phyloP scores from a whole-genome alignment of 768 basidiomycete species.

The Amanita thiersii region DNA sequence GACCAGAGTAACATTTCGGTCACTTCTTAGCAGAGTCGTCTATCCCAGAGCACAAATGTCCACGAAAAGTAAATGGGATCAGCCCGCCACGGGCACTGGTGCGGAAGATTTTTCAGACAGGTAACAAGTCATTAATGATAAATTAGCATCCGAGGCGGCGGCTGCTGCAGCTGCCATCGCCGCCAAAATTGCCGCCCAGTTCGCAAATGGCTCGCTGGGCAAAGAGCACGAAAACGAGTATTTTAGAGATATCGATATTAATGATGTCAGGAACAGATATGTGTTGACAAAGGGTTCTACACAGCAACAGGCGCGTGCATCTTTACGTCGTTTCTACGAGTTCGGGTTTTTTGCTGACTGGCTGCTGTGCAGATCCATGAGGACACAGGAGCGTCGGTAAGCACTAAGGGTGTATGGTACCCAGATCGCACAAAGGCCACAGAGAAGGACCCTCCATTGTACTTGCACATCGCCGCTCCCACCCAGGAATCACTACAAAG shows the following conservation, averaged over 20 bases:
- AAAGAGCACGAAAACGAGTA: slow-evolving; percentile 77
- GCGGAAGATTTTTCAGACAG: slow-evolving; percentile 32
- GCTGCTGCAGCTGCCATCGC: slow-evolving; percentile 76
- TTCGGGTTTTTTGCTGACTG: slow-evolving; percentile 2
- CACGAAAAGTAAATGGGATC: slow-evolving; percentile 80
- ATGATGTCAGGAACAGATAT: slow-evolving; percentile 92
- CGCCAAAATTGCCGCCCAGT: slow-evolving; percentile 91
- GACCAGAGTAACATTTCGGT: too few species aligned
- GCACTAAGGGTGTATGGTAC: slow-evolving; percentile 94
- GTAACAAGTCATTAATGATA: slow-evolving; percentile 23
- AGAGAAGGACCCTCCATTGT: slow-evolving; percentile 88
- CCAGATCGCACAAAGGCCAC: slow-evolving; percentile 88
- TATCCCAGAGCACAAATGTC: too few species aligned
- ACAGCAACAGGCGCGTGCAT: slow-evolving; percentile 68
- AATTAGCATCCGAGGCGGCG: slow-evolving; percentile 62
- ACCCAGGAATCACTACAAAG: slow-evolving; percentile 55
- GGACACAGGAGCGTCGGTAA: slow-evolving; percentile 87
- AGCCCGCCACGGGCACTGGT: slow-evolving; percentile 43
- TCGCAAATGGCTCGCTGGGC: slow-evolving; percentile 39
- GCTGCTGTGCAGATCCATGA: slow-evolving; percentile 62
- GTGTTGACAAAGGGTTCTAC: slow-evolving; percentile 90
- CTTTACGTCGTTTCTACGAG: background rate
- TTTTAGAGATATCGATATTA: slow-evolving; percentile 91
- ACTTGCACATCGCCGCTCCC: slow-evolving; percentile 85
- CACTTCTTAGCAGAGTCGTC: too few species aligned